Percentiles rank a stretch among this genome's conserved stretches.
Evolutionary conservation across 2,329 filamentous ascomycete species (phyloP).

Genomic region (Cladosporium colombiae): DNA sequence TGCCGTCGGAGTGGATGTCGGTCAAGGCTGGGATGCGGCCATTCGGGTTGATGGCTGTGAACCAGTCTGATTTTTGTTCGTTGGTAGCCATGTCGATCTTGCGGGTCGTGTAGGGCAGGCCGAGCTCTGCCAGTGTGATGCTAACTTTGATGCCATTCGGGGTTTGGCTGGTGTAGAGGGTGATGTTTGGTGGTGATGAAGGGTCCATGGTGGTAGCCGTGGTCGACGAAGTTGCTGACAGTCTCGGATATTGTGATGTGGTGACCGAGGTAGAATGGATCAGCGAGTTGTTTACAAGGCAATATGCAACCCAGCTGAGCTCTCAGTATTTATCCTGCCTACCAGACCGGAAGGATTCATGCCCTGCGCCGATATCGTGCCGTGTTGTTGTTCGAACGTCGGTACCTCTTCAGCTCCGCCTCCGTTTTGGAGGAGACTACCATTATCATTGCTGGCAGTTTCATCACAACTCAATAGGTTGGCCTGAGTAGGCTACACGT

Average conservation of each 20-base stretch:
- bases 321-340: neutral
- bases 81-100: conserved; percentile 70
- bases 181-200: conserved; percentile 50
- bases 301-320: neutral
- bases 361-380: neutral
- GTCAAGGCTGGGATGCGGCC: conserved; percentile 84
- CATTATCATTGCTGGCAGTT: neutral
- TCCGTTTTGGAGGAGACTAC: neutral
- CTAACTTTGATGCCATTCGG: conserved; percentile 88
- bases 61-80: conserved; percentile 78
- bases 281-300: neutral
- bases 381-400: neutral
- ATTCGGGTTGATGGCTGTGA: conserved; percentile 85
- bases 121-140: conserved; percentile 79
- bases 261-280: neutral
- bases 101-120: conserved; percentile 70
- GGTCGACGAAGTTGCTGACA: neutral
- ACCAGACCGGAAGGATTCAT: conserved; percentile 1
- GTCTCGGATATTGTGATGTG: neutral
- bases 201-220: neutral
- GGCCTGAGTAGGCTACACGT: neutral
- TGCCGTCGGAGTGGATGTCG: conserved; percentile 61
- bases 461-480: neutral
- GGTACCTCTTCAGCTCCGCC: neutral
- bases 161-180: conserved; percentile 76